Percentiles rank a stretch among this genome's conserved stretches.
phyloP scores from a whole-genome alignment of 192 early-diverging fungal genomes.

The Backusella australiensis region DNA sequence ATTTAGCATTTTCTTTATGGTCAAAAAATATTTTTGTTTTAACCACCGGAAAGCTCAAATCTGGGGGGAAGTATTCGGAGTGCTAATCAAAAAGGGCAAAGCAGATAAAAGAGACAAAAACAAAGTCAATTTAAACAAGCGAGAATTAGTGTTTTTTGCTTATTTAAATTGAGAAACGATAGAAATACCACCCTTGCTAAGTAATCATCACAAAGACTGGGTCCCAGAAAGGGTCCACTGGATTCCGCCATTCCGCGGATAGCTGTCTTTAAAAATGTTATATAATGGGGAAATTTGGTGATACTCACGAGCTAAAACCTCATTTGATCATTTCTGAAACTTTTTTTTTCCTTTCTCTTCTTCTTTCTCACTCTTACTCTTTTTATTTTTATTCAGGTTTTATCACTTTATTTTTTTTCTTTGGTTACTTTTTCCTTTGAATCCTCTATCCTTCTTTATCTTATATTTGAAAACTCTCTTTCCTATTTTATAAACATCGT shows the following conservation, averaged over 20 bases:
- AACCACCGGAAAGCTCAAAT: background rate
- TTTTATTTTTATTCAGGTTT: background rate
- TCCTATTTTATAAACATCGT: background rate
- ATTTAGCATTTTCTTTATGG: background rate
- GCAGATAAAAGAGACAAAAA: background rate
- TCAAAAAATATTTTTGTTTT: background rate
- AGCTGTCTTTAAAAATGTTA: background rate
- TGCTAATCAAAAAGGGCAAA: background rate
- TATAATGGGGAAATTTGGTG: slow-evolving; percentile 4
- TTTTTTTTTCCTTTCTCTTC: background rate
- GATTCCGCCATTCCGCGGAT: background rate
- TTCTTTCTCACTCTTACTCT: slow-evolving; percentile 6
- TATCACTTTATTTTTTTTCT: background rate
- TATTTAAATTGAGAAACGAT: background rate
- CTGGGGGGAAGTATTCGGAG: background rate
- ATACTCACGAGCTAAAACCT: slow-evolving; percentile 9
- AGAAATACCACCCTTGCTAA: background rate
- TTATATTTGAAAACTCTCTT: background rate
- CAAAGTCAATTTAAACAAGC: background rate
- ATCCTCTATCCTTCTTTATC: background rate
- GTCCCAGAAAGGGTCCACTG: slow-evolving; percentile 1
- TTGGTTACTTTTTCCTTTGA: background rate
- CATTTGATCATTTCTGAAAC: slow-evolving; percentile 10
- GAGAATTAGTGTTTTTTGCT: background rate
- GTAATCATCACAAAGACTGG: background rate